Evolutionary conservation across 2,329 filamentous ascomycete species (phyloP).

Genomic region (Cladosporium sp.): DNA sequence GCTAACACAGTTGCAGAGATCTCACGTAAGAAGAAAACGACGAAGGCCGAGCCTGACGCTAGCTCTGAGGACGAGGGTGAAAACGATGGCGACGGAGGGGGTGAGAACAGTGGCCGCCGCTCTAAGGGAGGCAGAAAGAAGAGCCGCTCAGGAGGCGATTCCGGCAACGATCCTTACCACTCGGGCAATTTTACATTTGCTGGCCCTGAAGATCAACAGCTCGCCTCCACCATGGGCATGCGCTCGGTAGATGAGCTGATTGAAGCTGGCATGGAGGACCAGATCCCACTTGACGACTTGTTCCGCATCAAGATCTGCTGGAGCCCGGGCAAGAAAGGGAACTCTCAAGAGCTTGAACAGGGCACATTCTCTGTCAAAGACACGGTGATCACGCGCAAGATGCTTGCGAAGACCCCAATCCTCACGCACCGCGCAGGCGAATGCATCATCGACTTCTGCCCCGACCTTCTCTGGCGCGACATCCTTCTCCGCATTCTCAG

Average conservation of each 20-base stretch:
- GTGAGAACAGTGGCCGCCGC: neutral
- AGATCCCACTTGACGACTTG: constrained; percentile 21
- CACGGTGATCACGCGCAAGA: constrained; percentile 30
- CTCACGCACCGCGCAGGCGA: constrained; percentile 29
- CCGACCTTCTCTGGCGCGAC: constrained; percentile 32
- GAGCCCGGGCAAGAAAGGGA: constrained; percentile 32
- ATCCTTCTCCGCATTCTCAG: constrained; percentile 31
- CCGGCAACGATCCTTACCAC: constrained; percentile 25
- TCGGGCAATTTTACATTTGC: constrained; percentile 29
- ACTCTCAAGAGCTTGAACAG: constrained; percentile 28
- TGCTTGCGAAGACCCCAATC: constrained; percentile 24
- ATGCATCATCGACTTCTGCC: constrained; percentile 35
- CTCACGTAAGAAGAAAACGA: constrained; percentile 20
- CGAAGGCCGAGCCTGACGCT: constrained; percentile 15
- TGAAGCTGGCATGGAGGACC: constrained; percentile 23
- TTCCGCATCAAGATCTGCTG: constrained; percentile 29
- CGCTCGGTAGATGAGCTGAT: constrained; percentile 26
- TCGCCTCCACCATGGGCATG: constrained; percentile 5
- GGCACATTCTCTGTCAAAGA: constrained; percentile 29
- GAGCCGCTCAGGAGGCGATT: constrained; percentile 15
- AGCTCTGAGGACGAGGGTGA: constrained; percentile 5
- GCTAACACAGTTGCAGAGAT: constrained; percentile 15
- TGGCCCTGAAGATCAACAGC: constrained; percentile 14
- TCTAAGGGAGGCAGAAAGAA: constrained; percentile 18
- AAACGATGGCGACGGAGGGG: neutral